A percentile compares a stretch with the other conserved stretches of the same genome.
These are phyloP conservation scores for Xerocomus brunneocitrinus DNA, from an alignment of 768 basidiomycete genomes.

Conservation along the genomic window DNA sequence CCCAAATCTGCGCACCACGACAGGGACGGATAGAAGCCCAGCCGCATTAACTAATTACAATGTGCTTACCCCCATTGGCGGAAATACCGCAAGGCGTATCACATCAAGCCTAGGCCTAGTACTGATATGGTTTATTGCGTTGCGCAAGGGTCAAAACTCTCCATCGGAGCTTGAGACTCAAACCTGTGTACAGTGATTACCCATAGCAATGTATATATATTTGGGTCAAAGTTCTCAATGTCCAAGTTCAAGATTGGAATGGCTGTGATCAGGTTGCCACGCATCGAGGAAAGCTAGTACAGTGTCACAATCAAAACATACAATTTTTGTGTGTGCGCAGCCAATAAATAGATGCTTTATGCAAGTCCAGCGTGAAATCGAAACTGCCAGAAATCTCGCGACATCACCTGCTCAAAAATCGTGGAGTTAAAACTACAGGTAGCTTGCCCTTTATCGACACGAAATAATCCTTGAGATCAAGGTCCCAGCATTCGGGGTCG, in stretches of 20 bases:
- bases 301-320: constrained; percentile 9
- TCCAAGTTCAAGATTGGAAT: constrained; percentile 3
- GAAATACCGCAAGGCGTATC: constrained; percentile 17
- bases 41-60: constrained; percentile 5
- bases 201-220: constrained; percentile 3
- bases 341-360: constrained; percentile 26
- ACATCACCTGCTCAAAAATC: constrained; percentile 18
- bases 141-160: background rate
- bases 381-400: constrained; percentile 8
- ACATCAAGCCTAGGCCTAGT: background rate
- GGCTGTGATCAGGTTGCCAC: constrained; percentile 2
- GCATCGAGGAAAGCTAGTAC: constrained; percentile 9
- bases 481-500: constrained; percentile 31
- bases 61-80: constrained; percentile 12
- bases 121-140: background rate
- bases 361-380: constrained; percentile 18
- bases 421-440: constrained; percentile 34
- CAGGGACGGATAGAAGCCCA: constrained; percentile 24
- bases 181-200: background rate
- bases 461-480: constrained; percentile 36
- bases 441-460: constrained; percentile 34
- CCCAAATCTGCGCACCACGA: constrained; percentile 18
- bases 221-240: background rate
- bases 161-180: background rate
- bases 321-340: constrained; percentile 7